A percentile compares a stretch with the other conserved stretches of the same genome.
Conservation (phyloP, 495 filamentous ascomycete genomes). For the Aspergillus heteromorphus region DNA sequence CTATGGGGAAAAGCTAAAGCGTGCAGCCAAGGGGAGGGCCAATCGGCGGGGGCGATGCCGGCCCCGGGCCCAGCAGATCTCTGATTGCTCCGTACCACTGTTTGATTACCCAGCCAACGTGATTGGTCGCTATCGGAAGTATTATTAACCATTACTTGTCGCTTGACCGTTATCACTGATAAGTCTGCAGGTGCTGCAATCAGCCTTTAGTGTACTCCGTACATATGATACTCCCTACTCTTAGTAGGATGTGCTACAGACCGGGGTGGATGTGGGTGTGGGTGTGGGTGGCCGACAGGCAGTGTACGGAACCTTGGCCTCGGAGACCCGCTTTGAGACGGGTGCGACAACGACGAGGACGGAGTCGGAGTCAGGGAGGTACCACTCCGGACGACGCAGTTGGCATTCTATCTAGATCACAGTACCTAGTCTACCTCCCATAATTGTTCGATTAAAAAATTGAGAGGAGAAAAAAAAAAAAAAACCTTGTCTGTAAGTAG, state of each 20-base stretch:
- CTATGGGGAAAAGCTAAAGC: neutral
- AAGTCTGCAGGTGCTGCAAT: neutral
- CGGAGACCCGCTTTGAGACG: neutral
- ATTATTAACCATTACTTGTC: constrained; percentile 1
- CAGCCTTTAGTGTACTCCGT: neutral
- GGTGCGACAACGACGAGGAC: too few species aligned
- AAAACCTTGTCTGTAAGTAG: too few species aligned
- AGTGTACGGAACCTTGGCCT: too few species aligned
- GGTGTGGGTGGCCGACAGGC: too few species aligned
- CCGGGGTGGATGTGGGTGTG: too few species aligned
- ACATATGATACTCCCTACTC: too few species aligned
- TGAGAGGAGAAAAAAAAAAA: neutral
- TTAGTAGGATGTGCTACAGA: too few species aligned
- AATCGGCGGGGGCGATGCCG: neutral
- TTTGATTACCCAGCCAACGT: neutral
- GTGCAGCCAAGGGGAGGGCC: neutral
- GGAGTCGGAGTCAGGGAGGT: too few species aligned
- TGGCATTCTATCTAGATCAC: too few species aligned
- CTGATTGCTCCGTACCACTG: neutral
- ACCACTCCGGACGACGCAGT: too few species aligned
- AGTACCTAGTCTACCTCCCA: too few species aligned
- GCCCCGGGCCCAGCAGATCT: neutral
- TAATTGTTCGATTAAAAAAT: too few species aligned
- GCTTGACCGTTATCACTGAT: neutral
- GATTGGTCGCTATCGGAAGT: neutral